These are phyloP conservation scores for Penicillium soppii DNA, from an alignment of 495 filamentous ascomycete genomes.

Conservation along the genomic window DNA sequence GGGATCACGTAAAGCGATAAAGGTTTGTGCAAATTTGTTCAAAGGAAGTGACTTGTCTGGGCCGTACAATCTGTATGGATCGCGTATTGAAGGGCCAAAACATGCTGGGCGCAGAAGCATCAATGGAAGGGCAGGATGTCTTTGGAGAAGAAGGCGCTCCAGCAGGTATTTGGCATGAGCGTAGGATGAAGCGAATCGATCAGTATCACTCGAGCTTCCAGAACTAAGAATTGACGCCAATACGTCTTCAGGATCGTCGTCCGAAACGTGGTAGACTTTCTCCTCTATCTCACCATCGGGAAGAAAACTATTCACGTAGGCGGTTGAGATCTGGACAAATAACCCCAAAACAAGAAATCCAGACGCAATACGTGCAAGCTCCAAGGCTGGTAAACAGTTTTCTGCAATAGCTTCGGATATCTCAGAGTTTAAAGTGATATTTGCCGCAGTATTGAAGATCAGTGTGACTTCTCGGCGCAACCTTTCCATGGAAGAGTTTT, in stretches of 20 bases:
- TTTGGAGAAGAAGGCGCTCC: constrained; percentile 6
- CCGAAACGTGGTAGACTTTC: neutral
- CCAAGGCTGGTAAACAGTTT: constrained; percentile 1
- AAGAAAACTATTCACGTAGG: neutral
- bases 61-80: constrained; percentile 6
- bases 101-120: constrained; percentile 9
- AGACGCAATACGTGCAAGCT: constrained; percentile 2
- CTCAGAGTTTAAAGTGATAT: neutral
- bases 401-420: neutral
- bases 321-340: constrained; percentile 1
- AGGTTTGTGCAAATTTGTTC: neutral
- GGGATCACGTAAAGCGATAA: neutral
- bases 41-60: neutral
- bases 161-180: constrained; percentile 10
- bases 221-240: neutral
- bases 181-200: constrained; percentile 5
- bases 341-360: neutral
- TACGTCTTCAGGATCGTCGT: neutral
- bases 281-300: neutral
- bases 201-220: neutral
- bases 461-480: neutral
- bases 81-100: constrained; percentile 8
- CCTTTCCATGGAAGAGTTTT: neutral
- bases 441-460: neutral
- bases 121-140: neutral